A percentile compares a stretch with the other conserved stretches of the same genome.
Evolutionary conservation across 768 basidiomycete species (phyloP).

Genomic region (Mycena filopes): DNA sequence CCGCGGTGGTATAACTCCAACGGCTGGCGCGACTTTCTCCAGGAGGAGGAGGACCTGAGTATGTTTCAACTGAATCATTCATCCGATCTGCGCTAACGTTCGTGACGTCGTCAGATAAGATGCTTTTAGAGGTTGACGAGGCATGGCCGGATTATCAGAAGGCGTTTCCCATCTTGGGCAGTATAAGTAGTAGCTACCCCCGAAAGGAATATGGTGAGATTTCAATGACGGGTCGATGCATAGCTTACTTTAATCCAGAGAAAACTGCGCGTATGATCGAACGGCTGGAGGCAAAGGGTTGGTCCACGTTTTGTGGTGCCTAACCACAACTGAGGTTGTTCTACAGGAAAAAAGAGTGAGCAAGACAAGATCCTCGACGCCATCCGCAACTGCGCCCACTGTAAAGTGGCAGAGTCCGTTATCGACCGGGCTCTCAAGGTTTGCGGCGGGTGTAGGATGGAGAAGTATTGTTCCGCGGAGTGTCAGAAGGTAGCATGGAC

Average conservation of each 20-base stretch:
- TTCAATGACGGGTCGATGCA: not conserved
- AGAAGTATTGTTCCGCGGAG: no score
- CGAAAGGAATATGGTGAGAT: slow-evolving; percentile 10
- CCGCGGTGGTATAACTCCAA: slow-evolving; percentile 16
- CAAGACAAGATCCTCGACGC: no score
- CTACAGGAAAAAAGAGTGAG: no score
- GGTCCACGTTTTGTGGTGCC: no score
- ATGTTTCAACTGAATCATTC: no score
- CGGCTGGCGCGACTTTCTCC: slow-evolving; percentile 4
- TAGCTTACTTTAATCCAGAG: not conserved
- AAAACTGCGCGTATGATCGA: slow-evolving; percentile 1
- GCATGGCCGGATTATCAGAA: not conserved
- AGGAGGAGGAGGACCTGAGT: slow-evolving; percentile 1
- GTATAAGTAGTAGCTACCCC: not conserved
- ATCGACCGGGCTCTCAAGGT: no score
- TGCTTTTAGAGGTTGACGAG: not conserved
- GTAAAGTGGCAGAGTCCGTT: no score
- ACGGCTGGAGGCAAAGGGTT: not conserved
- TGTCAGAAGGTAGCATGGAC: no score
- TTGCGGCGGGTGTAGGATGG: no score
- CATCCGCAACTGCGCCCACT: no score
- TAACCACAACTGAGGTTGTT: no score
- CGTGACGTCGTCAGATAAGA: slow-evolving; percentile 1
- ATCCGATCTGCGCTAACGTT: not conserved
- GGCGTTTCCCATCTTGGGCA: not conserved